Percentiles rank a stretch among this genome's conserved stretches.
Evolutionary conservation across 331 rosid species (phyloP).

Genomic region (Spiraea crenata): DNA sequence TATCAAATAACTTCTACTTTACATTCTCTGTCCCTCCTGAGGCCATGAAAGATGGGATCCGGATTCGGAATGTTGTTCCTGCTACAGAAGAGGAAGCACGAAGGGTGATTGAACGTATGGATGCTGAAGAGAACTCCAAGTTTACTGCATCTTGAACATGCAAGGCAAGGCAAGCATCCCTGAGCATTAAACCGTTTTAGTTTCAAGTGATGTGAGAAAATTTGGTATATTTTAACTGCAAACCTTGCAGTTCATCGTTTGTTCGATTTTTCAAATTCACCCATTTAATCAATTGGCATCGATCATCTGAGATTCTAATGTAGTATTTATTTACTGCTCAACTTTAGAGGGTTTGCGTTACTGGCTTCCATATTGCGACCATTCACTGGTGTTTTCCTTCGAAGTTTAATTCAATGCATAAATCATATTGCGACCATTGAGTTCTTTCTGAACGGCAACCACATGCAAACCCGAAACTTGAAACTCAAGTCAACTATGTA

Average conservation of each 20-base stretch:
- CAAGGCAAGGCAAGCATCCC: not conserved
- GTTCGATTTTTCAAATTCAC: not conserved
- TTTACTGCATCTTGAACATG: slow-evolving; percentile 22
- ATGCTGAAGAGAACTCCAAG: slow-evolving; percentile 47
- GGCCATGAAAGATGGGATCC: slow-evolving; percentile 53
- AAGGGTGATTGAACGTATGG: slow-evolving; percentile 74
- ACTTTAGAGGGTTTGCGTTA: not conserved
- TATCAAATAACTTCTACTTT: slow-evolving; percentile 89
- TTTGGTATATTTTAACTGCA: not conserved
- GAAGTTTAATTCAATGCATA: no score
- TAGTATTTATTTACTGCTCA: not conserved
- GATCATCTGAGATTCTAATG: not conserved
- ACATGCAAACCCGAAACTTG: no score
- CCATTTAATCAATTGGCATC: not conserved
- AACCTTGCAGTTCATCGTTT: not conserved
- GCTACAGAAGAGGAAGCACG: slow-evolving; percentile 83
- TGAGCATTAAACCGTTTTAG: slow-evolving; percentile 9
- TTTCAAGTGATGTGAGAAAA: not conserved
- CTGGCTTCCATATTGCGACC: not conserved
- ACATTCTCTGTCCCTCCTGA: slow-evolving; percentile 66
- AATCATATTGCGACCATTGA: no score
- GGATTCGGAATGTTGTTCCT: slow-evolving; percentile 71
- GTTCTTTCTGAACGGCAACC: no score
- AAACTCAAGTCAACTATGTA: no score
- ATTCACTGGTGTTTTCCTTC: no score